Base-by-base conservation (phyloP, 176 grass and related monocot species). In the Luzula sylvatica region DNA sequence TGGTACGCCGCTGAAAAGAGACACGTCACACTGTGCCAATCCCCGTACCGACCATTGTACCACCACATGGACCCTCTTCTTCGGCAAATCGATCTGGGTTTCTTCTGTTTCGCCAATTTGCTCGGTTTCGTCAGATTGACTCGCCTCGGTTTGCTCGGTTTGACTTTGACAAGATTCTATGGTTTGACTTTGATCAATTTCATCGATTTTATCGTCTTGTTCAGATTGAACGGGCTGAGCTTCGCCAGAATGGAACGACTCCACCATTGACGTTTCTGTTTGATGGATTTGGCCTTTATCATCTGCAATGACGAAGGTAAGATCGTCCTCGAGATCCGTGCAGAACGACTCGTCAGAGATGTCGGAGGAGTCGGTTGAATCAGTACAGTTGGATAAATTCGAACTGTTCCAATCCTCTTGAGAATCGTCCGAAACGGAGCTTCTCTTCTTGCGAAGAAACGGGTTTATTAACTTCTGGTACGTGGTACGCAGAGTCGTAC, bases 381-480 rank as follows among this genome's bases (percentile, higher is more conserved):
- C 78, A 29, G 42, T 61, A 40, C 44, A 54, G 55, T 40, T 18
- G 48, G 74, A 64, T 3, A 19, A 39, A 40, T 38, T 60, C 65
- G 54, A 67, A 25, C 26, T 73, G 38, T 20, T 39, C 47, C 58
- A 56, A 56, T 59, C 52, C 15, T 72, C 53, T 67, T 67, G 17
- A 39, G 57, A 44, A 25, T 59, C 65, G 67, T 42, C 80, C 4
- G 28, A 87, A 65, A 30, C 44, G 14, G 60, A 49, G 59, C 25
- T 23, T 21, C 26, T 50, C 47, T 83, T 79, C 5, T 65, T 71
- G 54, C 59, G 13, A 66, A 1, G 65, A 74, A 87, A 98, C 61
- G 86, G 78, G 59, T 75, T 75, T 56, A 90, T 38, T 44, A 98
- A 40, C 49, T 80, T 98, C 28, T 79, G 23, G 58, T 79, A 98